A percentile compares a stretch with the other conserved stretches of the same genome.
Conservation (phyloP, 108 stramenopile species). For the Parmales sp. region DNA sequence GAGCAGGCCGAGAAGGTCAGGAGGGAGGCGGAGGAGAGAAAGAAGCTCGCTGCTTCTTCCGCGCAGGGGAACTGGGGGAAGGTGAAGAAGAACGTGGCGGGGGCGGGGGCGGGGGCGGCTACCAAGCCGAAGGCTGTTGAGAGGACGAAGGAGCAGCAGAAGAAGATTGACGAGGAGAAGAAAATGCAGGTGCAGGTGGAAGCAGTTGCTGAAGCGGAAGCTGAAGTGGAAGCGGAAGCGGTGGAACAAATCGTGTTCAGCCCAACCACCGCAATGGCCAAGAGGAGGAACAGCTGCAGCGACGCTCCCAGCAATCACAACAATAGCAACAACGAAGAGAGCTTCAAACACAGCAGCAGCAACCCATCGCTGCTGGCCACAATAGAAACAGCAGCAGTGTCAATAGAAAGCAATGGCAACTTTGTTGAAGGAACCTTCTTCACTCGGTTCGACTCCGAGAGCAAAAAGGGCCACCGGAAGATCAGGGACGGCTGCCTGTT, state of each 20-base stretch:
- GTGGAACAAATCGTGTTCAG: neutral
- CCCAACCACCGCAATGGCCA: conserved; percentile 8
- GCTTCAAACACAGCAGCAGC: too few species aligned
- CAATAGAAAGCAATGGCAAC: too few species aligned
- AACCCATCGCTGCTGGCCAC: too few species aligned
- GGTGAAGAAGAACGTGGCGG: neutral
- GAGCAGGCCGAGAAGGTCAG: too few species aligned
- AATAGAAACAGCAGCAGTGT: too few species aligned
- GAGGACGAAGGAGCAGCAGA: neutral
- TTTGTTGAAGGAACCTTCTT: neutral
- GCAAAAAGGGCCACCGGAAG: neutral
- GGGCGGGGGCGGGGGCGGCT: neutral
- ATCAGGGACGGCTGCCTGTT: neutral
- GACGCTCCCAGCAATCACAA: neutral
- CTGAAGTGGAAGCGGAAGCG: neutral
- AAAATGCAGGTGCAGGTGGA: neutral
- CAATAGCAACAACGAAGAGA: neutral
- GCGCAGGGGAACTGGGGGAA: neutral
- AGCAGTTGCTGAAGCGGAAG: neutral
- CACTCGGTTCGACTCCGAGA: neutral
- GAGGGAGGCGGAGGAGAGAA: neutral
- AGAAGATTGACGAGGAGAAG: neutral
- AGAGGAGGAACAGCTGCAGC: conserved; percentile 7
- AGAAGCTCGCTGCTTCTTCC: too few species aligned
- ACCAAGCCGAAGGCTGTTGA: neutral